Evolutionary conservation across 2,329 filamentous ascomycete genomes (phyloP), one percentile per base, ranked within the genome.

Genomic region (Tolypocladium sp.): DNA sequence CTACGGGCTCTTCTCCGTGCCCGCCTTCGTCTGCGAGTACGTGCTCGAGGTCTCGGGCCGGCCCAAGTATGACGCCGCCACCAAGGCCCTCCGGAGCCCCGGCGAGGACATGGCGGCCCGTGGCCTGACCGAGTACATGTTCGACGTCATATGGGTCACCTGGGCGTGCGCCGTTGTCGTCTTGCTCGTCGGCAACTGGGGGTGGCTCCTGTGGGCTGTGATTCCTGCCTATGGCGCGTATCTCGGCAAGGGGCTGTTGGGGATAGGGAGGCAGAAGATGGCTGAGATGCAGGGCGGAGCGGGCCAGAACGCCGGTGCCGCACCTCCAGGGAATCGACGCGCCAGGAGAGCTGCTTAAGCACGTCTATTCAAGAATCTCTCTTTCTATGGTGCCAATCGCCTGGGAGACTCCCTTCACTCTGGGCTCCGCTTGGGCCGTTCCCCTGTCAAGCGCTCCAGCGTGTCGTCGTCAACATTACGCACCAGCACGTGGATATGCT

Each of bases 51-150:
- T 83, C 54, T 85, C 92, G 9, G 91, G 90, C 15, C 89, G 93
- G 12, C 94, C 94, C 30, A 86, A 79, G 61, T 90, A 87, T 70
- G 84, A 86, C 64, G 71, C 85, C 27, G 76, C 77, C 33, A 86
- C 84, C 55, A 82, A 80, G 17, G 80, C 87, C n/a, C 79, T 97
- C 62, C 86, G 84, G 71, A 85, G 82, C 38, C 79, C 90, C 0
- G 93, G 94, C 51, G 92, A 97, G 71, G 94, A 99, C 72, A 83
- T 99, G 57, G 86, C 89, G 57, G 90, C 91, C 12, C 83, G 88
- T 40, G 94, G 94, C 5, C 77, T 99, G 78, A 97, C 93, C 13
- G 94, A 97, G 76, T 97, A 95, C 79, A 91, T 97, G 89, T 99
- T 96, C 82, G 94, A 99, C 76, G 84, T 96, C 56, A 79, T 96